Base-by-base conservation (phyloP, 2,329 filamentous ascomycete species). In the Bisporella sp. region DNA sequence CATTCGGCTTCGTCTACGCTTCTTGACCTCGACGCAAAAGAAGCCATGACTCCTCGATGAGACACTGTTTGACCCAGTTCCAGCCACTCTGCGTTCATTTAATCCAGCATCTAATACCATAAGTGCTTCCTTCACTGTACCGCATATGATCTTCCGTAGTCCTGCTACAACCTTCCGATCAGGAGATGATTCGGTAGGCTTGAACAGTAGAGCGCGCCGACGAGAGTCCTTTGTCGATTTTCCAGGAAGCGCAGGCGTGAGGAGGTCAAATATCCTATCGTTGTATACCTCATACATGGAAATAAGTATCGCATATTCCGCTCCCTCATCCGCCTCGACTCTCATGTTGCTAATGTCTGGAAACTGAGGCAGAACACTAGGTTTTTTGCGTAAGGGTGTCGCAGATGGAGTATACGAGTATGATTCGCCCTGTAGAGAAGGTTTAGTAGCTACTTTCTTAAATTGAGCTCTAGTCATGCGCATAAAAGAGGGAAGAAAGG, bases 261-360 rank as follows among this genome's bases (percentile, higher is more conserved):
- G 74, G 0, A 99, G 81, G 62, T 99, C 93, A 66, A 95, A 97
- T 58, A 99, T 97, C 35, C 91, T 84, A 69, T 99, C 92, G 64
- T 99, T 99, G 73, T 99, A 96, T 1, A 99, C 92, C 68, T 99
- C 93, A 68, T 97, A 97, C 91, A 99, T 99, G 48, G 90, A 96
- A 28, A 99, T 77, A 8, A 99, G 73, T 48, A 99, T 82, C 4
- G 87, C 85, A 60, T 96, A 96, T 59, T 96, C 89, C 49, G 85
- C 81, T 21, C 78, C 78, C 1, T 76, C 73, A 54, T 91, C 86
- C 45, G 82, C 73, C 0, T 81, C 75, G 0, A 95, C 75, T 4
- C 77, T 72, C 41, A 95, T 73, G 47, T 83, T 75, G 67, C 82
- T 81, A 47, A 96, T 81, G 56, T 90, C 83, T 6, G 92, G 92